Conservation (phyloP, 1,139 yeast genomes). For the Saccharomyces hybrid region DNA sequence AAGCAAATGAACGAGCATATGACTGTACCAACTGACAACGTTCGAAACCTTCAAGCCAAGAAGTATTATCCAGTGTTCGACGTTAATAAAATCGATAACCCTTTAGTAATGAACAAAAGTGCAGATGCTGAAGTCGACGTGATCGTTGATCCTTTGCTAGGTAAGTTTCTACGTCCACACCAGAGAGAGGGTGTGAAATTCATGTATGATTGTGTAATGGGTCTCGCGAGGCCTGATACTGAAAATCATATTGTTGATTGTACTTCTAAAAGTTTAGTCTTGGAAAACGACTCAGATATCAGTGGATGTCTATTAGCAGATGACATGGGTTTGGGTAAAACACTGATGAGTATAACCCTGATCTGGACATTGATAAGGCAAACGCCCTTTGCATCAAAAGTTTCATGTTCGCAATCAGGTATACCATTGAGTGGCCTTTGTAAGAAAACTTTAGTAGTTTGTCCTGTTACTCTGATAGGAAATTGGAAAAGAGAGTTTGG, state of each 20-base stretch:
- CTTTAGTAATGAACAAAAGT: slow-evolving; percentile 42
- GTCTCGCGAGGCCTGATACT: slow-evolving; percentile 38
- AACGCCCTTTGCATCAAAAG: slow-evolving; percentile 41
- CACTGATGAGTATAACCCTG: slow-evolving; percentile 73
- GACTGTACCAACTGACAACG: slow-evolving; percentile 2
- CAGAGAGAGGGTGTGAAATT: slow-evolving; percentile 78
- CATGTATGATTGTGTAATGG: slow-evolving; percentile 76
- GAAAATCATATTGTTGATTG: slow-evolving; percentile 13
- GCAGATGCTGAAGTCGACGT: slow-evolving; percentile 43
- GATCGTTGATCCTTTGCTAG: slow-evolving; percentile 60
- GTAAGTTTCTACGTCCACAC: slow-evolving; percentile 60
- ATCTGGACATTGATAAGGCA: slow-evolving; percentile 81
- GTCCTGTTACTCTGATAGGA: slow-evolving; percentile 82
- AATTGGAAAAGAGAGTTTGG: slow-evolving; percentile 87
- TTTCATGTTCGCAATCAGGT: slow-evolving; percentile 25
- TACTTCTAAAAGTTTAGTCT: slow-evolving; percentile 9
- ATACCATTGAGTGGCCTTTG: slow-evolving; percentile 25
- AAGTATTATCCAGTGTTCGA: slow-evolving; percentile 37
- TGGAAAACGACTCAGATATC: slow-evolving; percentile 37
- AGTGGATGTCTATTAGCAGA: slow-evolving; percentile 84
- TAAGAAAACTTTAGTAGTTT: slow-evolving; percentile 64
- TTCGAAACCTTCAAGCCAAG: neutral
- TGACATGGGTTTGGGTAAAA: slow-evolving; percentile 96
- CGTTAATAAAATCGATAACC: slow-evolving; percentile 33
- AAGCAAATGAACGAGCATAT: slow-evolving; percentile 8